phyloP scores from a whole-genome alignment of 148 eudicot species.

The Fagopyrum tataricum region DNA sequence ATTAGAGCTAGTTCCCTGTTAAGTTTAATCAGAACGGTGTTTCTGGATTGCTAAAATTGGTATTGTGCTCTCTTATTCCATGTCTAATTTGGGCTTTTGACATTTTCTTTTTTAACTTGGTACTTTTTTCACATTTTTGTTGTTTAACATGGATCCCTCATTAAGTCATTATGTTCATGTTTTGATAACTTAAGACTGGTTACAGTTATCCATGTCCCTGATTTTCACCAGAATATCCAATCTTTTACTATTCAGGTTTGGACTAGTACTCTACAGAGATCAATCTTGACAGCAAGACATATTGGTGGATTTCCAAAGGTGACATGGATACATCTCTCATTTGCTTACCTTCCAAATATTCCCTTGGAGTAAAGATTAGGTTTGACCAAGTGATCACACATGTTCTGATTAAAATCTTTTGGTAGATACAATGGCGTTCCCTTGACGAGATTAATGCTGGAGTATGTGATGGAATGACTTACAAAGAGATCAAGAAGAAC shows the following conservation, averaged over 20 bases:
- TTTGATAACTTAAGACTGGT: not conserved
- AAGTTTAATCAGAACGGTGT: no score
- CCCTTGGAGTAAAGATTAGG: not conserved
- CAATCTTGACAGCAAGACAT: slow-evolving; percentile 75
- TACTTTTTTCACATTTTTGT: not conserved
- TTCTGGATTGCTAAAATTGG: not conserved
- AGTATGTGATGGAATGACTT: slow-evolving; percentile 97
- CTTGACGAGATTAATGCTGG: slow-evolving; percentile 97
- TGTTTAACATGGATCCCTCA: not conserved
- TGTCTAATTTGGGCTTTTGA: not conserved
- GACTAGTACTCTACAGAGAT: slow-evolving; percentile 98
- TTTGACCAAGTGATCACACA: not conserved
- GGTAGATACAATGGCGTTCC: slow-evolving; percentile 97
- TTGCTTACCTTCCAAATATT: not conserved
- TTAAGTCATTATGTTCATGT: not conserved
- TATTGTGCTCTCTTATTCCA: not conserved
- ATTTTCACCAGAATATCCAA: not conserved
- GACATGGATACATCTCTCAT: not conserved
- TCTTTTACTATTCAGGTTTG: slow-evolving; percentile 47
- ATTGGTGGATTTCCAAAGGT: slow-evolving; percentile 97
- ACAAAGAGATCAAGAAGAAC: slow-evolving; percentile 84
- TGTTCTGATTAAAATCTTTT: slow-evolving; percentile 1
- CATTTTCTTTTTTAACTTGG: no score
- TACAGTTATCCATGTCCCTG: not conserved
- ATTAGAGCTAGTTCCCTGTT: no score